These are phyloP conservation scores for Diospyros kaki DNA, from an alignment of 148 eudicot genomes.

Conservation along the genomic window DNA sequence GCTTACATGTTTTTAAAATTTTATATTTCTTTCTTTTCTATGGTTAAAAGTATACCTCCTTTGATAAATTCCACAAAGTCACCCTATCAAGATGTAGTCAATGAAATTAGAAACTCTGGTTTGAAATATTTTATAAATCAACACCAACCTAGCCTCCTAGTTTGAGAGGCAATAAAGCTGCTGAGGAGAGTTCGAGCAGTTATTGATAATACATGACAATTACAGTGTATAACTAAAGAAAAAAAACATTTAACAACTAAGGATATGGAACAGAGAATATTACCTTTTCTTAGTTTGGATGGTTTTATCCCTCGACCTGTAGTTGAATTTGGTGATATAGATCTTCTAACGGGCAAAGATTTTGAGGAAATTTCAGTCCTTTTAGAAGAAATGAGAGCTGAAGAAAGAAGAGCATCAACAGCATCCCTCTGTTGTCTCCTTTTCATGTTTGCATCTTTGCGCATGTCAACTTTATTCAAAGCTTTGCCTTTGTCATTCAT, in stretches of 20 bases:
- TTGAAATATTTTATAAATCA: neutral
- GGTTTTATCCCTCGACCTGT: constrained; percentile 27
- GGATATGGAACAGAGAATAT: constrained; percentile 16
- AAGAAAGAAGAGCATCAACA: constrained; percentile 92
- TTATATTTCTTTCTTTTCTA: too few species aligned
- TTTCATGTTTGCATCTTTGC: constrained; percentile 38
- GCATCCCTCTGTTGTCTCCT: constrained; percentile 92
- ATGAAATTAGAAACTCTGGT: neutral
- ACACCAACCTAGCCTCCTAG: neutral
- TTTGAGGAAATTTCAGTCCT: constrained; percentile 47
- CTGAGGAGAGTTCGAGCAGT: neutral
- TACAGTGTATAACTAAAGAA: neutral
- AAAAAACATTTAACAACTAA: neutral
- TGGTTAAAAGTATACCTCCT: too few species aligned
- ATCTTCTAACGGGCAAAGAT: constrained; percentile 46
- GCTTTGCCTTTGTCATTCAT: constrained; percentile 27
- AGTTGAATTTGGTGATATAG: constrained; percentile 34
- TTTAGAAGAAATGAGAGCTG: constrained; percentile 87
- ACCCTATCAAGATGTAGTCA: neutral
- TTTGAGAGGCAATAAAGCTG: constrained; percentile 7
- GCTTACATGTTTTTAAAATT: too few species aligned
- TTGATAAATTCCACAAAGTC: too few species aligned
- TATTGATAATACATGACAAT: neutral
- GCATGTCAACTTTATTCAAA: constrained; percentile 32
- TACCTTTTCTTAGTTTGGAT: constrained; percentile 53